Percentiles rank a stretch among this genome's conserved stretches.
Conservation (phyloP, 1,139 yeast species). For the Geotrichum restrictum region DNA sequence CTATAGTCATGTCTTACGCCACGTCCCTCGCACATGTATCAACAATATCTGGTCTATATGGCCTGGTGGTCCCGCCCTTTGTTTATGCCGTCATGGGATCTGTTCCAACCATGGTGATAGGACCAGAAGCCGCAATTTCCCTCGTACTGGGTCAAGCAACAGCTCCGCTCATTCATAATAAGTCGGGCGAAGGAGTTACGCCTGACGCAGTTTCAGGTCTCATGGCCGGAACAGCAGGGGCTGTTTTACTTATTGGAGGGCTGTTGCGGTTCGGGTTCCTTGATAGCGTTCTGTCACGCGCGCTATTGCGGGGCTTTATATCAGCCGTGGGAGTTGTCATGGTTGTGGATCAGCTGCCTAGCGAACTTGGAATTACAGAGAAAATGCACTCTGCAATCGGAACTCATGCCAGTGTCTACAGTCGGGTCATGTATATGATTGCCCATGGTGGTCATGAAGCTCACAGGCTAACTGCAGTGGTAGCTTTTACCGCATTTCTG, state of each 20-base stretch:
- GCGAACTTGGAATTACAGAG: slow-evolving; percentile 61
- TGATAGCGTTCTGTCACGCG: slow-evolving; percentile 80
- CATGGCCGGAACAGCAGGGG: slow-evolving; percentile 74
- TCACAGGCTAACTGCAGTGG: slow-evolving; percentile 35
- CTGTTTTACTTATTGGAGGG: slow-evolving; percentile 70
- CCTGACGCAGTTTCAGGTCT: slow-evolving; percentile 68
- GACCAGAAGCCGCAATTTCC: slow-evolving; percentile 94
- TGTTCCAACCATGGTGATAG: slow-evolving; percentile 94
- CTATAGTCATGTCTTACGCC: slow-evolving; percentile 83
- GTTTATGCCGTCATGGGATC: slow-evolving; percentile 81
- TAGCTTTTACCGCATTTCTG: slow-evolving; percentile 36
- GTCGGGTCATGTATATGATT: slow-evolving; percentile 58
- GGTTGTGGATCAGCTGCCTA: slow-evolving; percentile 71
- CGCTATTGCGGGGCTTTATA: slow-evolving; percentile 82
- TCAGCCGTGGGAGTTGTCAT: slow-evolving; percentile 91
- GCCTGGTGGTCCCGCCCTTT: slow-evolving; percentile 78
- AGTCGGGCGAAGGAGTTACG: slow-evolving; percentile 42
- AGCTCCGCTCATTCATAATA: slow-evolving; percentile 44
- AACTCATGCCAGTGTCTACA: slow-evolving; percentile 67
- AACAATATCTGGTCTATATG: slow-evolving; percentile 76
- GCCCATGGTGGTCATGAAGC: slow-evolving; percentile 40
- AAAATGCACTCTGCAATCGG: slow-evolving; percentile 48
- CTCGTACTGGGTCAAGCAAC: slow-evolving; percentile 88
- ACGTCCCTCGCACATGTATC: slow-evolving; percentile 89
- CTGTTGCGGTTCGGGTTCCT: slow-evolving; percentile 80